Base-by-base conservation (phyloP, 106 monocot genomes). In the Dioscorea dumetorum region DNA sequence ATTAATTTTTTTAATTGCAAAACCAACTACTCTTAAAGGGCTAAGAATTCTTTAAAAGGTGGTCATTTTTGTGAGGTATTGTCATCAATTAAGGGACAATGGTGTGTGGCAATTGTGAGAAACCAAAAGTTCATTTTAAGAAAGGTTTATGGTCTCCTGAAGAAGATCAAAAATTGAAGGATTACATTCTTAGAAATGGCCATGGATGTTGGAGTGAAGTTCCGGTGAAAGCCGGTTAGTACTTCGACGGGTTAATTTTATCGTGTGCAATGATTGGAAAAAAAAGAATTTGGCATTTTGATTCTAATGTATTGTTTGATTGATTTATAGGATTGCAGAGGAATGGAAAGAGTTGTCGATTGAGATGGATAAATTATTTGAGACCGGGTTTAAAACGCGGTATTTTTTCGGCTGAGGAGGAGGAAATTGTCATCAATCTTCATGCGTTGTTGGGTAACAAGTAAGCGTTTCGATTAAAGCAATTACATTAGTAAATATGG, bases 391-490 rank as follows among this genome's bases (percentile, higher is more conserved):
- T 85, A 0, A 85, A 81, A 66, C 81, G 69, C 4, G 78, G 78
- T 1, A 51, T 75, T 17, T 85, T 85, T 58, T 68, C 85, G 18
- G 6, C 24, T 2, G 72, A 75, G 66, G 85, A 85, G 52, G 85
- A 81, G 62, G 65, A 66, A 4, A 64, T 50, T 9, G 50, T 85
- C 16, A 48, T 78, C 22, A 64, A 24, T 8, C 65, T 78, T 31
- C 85, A 86, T 58, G 67, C 79, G 7, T 34, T 79, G 31, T 52
- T 82, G 32, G 86, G 86, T 16, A 86, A 86, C 79, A 81, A 79
- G 86, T 82, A 73, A 76, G 67, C 21, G 6, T 41, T 19, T 54
- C 12, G 41, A 41, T 41, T 6, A 41, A 5, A 28, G 1, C 3
- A 28, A 3, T 28, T 28, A 28, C 1, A 3, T 28, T 28, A 28